These are phyloP conservation scores for Pseudocercospora vitis DNA, from an alignment of 2,329 filamentous ascomycete species.

Conservation along the genomic window DNA sequence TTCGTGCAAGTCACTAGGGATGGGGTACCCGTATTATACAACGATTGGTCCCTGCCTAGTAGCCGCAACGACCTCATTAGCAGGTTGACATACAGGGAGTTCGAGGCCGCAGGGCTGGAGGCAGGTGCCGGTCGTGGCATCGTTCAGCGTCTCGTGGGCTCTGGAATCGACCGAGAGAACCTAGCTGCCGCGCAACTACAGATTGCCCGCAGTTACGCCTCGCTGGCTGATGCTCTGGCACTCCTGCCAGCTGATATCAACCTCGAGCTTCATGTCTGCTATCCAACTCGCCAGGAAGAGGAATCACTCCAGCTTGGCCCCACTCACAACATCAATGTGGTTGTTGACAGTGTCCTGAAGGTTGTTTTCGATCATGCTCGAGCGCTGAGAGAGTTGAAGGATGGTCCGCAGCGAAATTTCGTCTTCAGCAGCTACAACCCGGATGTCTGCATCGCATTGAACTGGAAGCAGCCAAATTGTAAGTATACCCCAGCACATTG, in stretches of 20 bases:
- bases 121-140: constrained; percentile 31
- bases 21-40: constrained; percentile 82
- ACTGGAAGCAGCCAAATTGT: constrained; percentile 99
- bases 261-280: constrained; percentile 88
- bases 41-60: constrained; percentile 66
- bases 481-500: constrained; percentile 36
- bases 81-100: constrained; percentile 73
- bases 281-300: constrained; percentile 76
- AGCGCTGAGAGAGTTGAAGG: constrained; percentile 61
- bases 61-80: constrained; percentile 71
- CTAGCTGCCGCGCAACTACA: constrained; percentile 68
- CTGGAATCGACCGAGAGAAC: constrained; percentile 39
- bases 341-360: constrained; percentile 78
- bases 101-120: constrained; percentile 51
- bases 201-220: constrained; percentile 71
- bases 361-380: constrained; percentile 92
- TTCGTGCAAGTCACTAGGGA: constrained; percentile 92
- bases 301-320: constrained; percentile 67
- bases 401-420: constrained; percentile 77
- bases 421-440: constrained; percentile 94
- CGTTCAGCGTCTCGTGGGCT: constrained; percentile 32
- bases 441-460: constrained; percentile 86
- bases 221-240: constrained; percentile 72
- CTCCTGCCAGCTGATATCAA: constrained; percentile 77
- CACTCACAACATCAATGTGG: constrained; percentile 78